Conservation (phyloP, 1,284 basidiomycete genomes). For the Ustilago loliicola region DNA sequence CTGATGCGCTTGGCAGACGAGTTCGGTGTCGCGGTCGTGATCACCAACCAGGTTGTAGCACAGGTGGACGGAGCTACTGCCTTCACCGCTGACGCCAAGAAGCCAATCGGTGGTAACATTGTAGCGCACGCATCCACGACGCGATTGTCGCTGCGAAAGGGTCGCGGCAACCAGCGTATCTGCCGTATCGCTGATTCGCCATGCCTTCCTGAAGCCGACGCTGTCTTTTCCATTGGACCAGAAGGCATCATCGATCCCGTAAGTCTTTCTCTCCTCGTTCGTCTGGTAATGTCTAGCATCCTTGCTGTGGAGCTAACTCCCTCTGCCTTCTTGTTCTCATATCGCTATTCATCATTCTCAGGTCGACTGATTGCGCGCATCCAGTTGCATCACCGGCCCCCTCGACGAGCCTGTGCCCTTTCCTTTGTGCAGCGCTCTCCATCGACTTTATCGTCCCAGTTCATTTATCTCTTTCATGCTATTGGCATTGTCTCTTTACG, state of each 20-base stretch:
- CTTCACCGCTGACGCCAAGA: constrained; percentile 80
- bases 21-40: constrained; percentile 96
- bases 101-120: constrained; percentile 79
- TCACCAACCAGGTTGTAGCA: constrained; percentile 99
- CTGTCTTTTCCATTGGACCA: constrained; percentile 85
- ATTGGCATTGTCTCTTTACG: not conserved
- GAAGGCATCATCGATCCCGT: constrained; percentile 71
- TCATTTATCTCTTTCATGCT: not conserved
- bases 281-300: not conserved
- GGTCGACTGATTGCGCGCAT: not conserved
- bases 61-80: constrained; percentile 79
- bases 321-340: not conserved
- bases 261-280: constrained; percentile 1
- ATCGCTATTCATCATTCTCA: not conserved
- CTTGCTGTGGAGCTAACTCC: not conserved
- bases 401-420: not conserved
- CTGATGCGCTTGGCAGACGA: constrained; percentile 95
- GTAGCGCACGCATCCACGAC: constrained; percentile 71
- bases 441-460: not conserved
- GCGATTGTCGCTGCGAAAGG: constrained; percentile 87
- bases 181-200: constrained; percentile 99
- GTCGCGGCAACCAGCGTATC: constrained; percentile 89
- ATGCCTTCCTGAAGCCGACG: constrained; percentile 96
- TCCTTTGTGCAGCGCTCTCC: not conserved
- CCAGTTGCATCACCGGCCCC: not conserved